Base-by-base conservation (phyloP, 2,329 filamentous ascomycete species). In the Hypoxylon sp. region DNA sequence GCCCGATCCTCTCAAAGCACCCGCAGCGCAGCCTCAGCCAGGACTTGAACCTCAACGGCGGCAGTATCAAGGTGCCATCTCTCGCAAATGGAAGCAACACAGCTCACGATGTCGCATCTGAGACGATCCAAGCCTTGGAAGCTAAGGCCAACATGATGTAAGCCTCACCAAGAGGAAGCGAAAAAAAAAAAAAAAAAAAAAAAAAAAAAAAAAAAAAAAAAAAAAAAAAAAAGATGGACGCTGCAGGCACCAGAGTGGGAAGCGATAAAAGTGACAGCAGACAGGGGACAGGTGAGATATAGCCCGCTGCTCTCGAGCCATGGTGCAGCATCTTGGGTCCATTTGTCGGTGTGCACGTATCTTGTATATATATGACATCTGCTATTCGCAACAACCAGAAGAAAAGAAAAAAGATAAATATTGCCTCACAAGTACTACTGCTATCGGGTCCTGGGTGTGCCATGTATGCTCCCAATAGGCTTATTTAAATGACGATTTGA, bases 1-100 rank as follows among this genome's bases (percentile, higher is more conserved):
- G 88, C 35, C 89, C 89, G 17, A 81, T 88, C 43, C 79, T 86
- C 7, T 83, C 87, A 76, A 82, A 83, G 58, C 82, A 82, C 7
- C 79, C 83, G 54, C 79, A 82, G 42, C 81, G 84, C 60, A 80
- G 79, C 17, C 62, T 72, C 27, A 75, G 73, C 61, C 69, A 71
- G 47, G 73, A 78, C 48, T 49, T 78, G 49, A 64, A 76, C 58
- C 66, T 77, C 13, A 69, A 73, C 40, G 69, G 72, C 42, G 61
- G 60, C 11, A 45, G 48, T n/a, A 38, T 60, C 15, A 60, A 58
- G 26, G 54, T 58, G 11, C 60, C 59, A 24, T 58, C 65, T 27
- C 58, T 55, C 29, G 23, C 64, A 8, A 71, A 73, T 37, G 70
- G 68, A 24, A 55, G 49, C 20, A 46, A 23, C 17, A 58, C 56